These are phyloP conservation scores for Parietichytrium sp. DNA, from an alignment of 108 stramenopile genomes.

Conservation along the genomic window DNA sequence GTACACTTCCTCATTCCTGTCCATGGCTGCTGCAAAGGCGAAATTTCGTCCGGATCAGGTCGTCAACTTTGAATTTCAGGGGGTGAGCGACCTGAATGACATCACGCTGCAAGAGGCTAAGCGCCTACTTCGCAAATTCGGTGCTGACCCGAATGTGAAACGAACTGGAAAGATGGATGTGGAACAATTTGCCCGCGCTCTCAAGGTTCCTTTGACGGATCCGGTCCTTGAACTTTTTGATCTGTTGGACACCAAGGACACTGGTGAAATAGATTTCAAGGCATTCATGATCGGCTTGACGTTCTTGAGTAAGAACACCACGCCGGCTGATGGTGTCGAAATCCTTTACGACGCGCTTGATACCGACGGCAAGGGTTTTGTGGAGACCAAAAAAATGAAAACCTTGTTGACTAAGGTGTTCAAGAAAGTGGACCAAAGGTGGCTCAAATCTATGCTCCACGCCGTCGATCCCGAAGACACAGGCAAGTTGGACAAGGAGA, in stretches of 20 bases:
- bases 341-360: slow-evolving; percentile 6
- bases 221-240: slow-evolving; percentile 21
- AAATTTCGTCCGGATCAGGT: neutral
- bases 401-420: neutral
- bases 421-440: neutral
- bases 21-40: slow-evolving; percentile 21
- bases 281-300: slow-evolving; percentile 40
- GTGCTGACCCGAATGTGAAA: neutral
- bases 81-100: neutral
- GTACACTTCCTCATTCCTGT: slow-evolving; percentile 38
- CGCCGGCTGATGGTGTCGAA: neutral
- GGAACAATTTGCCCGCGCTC: slow-evolving; percentile 16
- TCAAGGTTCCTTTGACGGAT: neutral
- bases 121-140: neutral
- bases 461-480: neutral
- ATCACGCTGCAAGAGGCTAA: slow-evolving; percentile 16
- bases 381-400: neutral
- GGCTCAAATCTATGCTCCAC: neutral
- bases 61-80: neutral
- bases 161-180: neutral
- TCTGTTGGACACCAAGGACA: slow-evolving; percentile 29
- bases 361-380: neutral
- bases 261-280: slow-evolving; percentile 40
- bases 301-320: neutral
- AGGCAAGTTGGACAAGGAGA: neutral